Conservation (phyloP, 108 stramenopile species). For the Mediolabrus comicus region DNA sequence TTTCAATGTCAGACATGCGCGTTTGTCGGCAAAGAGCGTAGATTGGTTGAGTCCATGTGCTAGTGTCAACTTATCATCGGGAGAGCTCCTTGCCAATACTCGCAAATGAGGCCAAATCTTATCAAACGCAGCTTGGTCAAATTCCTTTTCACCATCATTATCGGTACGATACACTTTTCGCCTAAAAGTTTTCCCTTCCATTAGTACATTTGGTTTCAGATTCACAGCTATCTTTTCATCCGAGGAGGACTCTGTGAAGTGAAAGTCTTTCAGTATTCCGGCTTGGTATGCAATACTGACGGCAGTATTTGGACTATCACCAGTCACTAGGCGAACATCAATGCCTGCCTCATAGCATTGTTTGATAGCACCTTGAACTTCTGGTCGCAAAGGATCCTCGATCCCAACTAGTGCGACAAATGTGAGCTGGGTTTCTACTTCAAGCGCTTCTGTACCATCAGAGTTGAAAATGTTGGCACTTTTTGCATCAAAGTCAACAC, state of each 20-base stretch:
- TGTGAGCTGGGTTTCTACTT: constrained; percentile 67
- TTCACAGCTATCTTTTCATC: constrained; percentile 66
- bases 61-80: constrained; percentile 83
- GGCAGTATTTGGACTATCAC: constrained; percentile 94
- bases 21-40: constrained; percentile 69
- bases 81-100: constrained; percentile 76
- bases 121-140: constrained; percentile 83
- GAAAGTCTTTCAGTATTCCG: constrained; percentile 74
- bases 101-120: constrained; percentile 84
- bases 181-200: constrained; percentile 83
- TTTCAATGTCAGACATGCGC: constrained; percentile 39
- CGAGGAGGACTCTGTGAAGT: constrained; percentile 57
- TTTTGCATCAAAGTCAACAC: constrained; percentile 58
- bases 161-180: constrained; percentile 57
- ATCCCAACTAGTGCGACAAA: constrained; percentile 92
- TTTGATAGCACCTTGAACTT: constrained; percentile 89
- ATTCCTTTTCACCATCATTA: constrained; percentile 63
- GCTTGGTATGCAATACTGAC: constrained; percentile 92
- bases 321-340: constrained; percentile 98
- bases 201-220: constrained; percentile 74
- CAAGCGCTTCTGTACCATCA: constrained; percentile 67
- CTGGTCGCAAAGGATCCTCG: constrained; percentile 93
- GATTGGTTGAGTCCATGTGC: constrained; percentile 89
- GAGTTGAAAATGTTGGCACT: constrained; percentile 59
- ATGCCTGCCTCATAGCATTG: constrained; percentile 87